phyloP scores from a whole-genome alignment of 768 basidiomycete genomes.

The Hydnomerulius pinastri region DNA sequence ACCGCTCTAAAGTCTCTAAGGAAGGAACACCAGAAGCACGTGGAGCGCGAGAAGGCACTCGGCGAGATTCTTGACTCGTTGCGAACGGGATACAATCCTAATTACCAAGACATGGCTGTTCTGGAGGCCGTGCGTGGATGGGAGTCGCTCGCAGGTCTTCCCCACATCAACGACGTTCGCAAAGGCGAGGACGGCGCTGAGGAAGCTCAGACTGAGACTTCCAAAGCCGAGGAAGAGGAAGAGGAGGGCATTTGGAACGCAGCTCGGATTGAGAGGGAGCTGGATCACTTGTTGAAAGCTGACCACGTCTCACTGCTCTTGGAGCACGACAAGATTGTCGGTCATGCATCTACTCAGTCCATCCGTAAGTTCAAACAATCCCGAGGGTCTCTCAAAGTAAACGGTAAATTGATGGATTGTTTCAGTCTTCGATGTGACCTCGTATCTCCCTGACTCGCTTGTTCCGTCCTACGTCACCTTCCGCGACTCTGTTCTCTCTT shows the following conservation, averaged over 20 bases:
- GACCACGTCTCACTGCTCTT: constrained; percentile 79
- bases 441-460: constrained; percentile 84
- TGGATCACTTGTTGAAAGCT: constrained; percentile 56
- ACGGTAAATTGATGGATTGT: background rate
- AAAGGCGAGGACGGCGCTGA: constrained; percentile 46
- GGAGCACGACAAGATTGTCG: constrained; percentile 72
- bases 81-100: constrained; percentile 90
- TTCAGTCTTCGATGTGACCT: constrained; percentile 74
- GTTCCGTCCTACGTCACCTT: constrained; percentile 72
- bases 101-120: constrained; percentile 99
- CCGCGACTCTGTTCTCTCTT: constrained; percentile 59
- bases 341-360: constrained; percentile 46
- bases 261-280: constrained; percentile 55
- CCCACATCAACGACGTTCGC: constrained; percentile 69
- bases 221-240: constrained; percentile 42
- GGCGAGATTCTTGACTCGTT: constrained; percentile 83
- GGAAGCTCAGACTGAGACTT: constrained; percentile 24
- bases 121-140: constrained; percentile 95
- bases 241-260: constrained; percentile 62
- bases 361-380: constrained; percentile 70
- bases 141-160: constrained; percentile 71
- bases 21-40: constrained; percentile 66
- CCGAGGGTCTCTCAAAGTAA: background rate
- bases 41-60: constrained; percentile 75
- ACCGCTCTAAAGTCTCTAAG: constrained; percentile 77